Percentiles rank a stretch among this genome's conserved stretches.
Conservation (phyloP, 1,284 basidiomycete genomes). For the Leccinum pseudoinsigne region DNA sequence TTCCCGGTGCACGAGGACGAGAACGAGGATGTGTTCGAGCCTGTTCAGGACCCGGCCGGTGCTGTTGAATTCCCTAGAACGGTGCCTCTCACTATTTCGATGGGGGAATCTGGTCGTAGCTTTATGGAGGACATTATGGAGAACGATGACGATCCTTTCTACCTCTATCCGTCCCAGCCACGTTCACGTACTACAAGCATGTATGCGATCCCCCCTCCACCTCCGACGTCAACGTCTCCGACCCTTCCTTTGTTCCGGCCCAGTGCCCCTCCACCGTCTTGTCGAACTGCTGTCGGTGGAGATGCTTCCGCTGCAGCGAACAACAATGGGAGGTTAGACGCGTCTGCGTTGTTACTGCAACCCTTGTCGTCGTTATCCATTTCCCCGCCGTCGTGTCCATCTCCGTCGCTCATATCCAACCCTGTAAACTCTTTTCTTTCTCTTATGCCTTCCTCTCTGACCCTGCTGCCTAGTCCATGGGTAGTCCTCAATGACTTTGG, state of each 20-base stretch:
- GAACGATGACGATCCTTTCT: slow-evolving; percentile 29
- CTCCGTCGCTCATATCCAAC: slow-evolving; percentile 8
- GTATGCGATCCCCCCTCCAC: slow-evolving; percentile 15
- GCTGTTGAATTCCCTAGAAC: slow-evolving; percentile 24
- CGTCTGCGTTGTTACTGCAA: slow-evolving; percentile 32
- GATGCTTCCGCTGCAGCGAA: neutral
- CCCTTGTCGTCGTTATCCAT: slow-evolving; percentile 24
- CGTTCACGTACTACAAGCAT: slow-evolving; percentile 36
- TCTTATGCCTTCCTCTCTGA: no score
- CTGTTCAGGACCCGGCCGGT: slow-evolving; percentile 1
- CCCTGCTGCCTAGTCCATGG: no score
- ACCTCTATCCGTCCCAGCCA: slow-evolving; percentile 16
- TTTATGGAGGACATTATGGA: slow-evolving; percentile 8
- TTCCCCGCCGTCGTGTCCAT: slow-evolving; percentile 10
- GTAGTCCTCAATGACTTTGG: no score
- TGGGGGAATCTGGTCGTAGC: slow-evolving; percentile 4
- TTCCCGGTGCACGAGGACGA: slow-evolving; percentile 32
- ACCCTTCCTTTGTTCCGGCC: slow-evolving; percentile 25
- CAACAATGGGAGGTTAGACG: slow-evolving; percentile 14
- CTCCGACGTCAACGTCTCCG: slow-evolving; percentile 8
- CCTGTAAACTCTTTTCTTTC: neutral
- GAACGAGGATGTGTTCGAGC: slow-evolving; percentile 18
- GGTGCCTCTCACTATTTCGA: neutral
- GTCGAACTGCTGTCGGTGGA: slow-evolving; percentile 13
- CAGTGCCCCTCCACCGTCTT: slow-evolving; percentile 27